These are phyloP conservation scores for Backusella sp. DNA, from an alignment of 192 early-diverging fungal species.

Conservation along the genomic window DNA sequence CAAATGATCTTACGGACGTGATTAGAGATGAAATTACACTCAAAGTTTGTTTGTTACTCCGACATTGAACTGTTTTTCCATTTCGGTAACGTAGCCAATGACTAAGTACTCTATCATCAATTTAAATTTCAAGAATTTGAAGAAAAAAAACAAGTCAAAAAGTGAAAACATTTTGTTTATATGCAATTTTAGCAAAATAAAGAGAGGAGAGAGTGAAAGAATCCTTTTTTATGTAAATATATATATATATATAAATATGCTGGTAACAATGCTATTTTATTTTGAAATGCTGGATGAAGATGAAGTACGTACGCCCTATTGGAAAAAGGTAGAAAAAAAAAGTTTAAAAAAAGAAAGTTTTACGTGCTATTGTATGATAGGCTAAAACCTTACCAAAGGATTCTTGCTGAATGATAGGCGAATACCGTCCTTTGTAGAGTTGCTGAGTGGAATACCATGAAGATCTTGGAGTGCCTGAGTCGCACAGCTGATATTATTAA, in stretches of 20 bases:
- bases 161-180: too few relatives aligned
- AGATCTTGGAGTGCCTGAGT: slow-evolving; percentile 86
- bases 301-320: slow-evolving; percentile 6
- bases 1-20: not conserved
- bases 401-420: slow-evolving; percentile 95
- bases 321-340: not conserved
- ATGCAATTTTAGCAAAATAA: not conserved
- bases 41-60: not conserved
- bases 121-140: not conserved
- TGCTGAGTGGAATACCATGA: slow-evolving; percentile 79
- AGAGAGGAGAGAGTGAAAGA: too few relatives aligned
- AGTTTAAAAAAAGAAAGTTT: not conserved
- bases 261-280: not conserved
- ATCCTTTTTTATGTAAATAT: too few relatives aligned
- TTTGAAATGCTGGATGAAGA: not conserved
- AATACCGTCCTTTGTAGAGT: slow-evolving; percentile 91
- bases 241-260: not conserved
- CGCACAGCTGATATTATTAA: slow-evolving; percentile 90
- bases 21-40: not conserved
- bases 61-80: not conserved
- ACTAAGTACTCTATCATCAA: not conserved
- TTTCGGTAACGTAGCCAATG: not conserved
- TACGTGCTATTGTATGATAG: not conserved
- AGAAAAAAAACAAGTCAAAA: too few relatives aligned
- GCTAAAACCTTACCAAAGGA: slow-evolving; percentile 55